A percentile compares a stretch with the other conserved stretches of the same genome.
Evolutionary conservation across 2,329 filamentous ascomycete genomes (phyloP).

Genomic region (Balansia obtecta): DNA sequence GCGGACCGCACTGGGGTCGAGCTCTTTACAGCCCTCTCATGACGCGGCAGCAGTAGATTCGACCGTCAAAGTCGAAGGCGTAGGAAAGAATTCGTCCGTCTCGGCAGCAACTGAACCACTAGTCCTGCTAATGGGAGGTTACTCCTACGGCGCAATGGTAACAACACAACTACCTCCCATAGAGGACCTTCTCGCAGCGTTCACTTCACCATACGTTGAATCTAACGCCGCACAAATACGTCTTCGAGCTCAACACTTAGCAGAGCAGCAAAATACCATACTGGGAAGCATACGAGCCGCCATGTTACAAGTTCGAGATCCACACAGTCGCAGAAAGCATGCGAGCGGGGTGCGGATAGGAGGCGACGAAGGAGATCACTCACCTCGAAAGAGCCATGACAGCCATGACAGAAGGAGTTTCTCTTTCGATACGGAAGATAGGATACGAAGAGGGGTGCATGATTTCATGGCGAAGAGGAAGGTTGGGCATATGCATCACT

Average conservation of each 20-base stretch:
- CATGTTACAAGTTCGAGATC: slow-evolving; percentile 15
- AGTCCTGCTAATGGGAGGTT: slow-evolving; percentile 57
- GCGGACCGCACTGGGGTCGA: background rate
- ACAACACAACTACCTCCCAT: slow-evolving; percentile 58
- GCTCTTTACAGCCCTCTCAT: background rate
- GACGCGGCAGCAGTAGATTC: background rate
- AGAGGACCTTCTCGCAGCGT: slow-evolving; percentile 44
- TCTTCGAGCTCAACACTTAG: slow-evolving; percentile 55
- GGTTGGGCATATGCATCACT: slow-evolving; percentile 7
- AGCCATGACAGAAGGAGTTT: slow-evolving; percentile 19
- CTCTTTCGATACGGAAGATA: slow-evolving; percentile 35
- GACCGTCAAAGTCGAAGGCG: background rate
- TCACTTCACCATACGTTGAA: slow-evolving; percentile 38
- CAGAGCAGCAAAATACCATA: slow-evolving; percentile 45
- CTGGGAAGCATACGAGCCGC: slow-evolving; percentile 24
- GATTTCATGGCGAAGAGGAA: slow-evolving; percentile 33
- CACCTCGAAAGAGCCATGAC: slow-evolving; percentile 26
- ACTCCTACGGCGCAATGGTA: slow-evolving; percentile 84
- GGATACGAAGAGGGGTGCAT: slow-evolving; percentile 32
- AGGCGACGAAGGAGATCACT: slow-evolving; percentile 31
- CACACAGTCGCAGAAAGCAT: slow-evolving; percentile 13
- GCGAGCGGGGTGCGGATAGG: slow-evolving; percentile 34
- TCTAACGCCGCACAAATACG: slow-evolving; percentile 57
- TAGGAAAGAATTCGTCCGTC: no score
- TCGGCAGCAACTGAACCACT: slow-evolving; percentile 10